Conservation (phyloP, 352 stramenopile species). For the Phytophthora multivora region DNA sequence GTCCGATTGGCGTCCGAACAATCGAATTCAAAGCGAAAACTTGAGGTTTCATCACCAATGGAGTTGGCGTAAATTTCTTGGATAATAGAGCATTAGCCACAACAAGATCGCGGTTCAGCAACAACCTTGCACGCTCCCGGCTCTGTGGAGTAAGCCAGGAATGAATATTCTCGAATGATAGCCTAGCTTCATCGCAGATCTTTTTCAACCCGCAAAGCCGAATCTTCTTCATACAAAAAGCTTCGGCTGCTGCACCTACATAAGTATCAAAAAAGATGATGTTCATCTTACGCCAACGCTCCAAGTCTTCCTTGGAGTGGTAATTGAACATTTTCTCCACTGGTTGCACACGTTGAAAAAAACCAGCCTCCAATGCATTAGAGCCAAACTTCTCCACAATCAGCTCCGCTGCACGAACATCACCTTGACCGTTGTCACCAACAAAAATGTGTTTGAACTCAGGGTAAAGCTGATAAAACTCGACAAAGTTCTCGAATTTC, state of each 20-base stretch:
- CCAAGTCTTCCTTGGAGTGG: constrained; percentile 69
- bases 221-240: constrained; percentile 74
- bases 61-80: constrained; percentile 34
- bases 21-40: constrained; percentile 58
- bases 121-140: constrained; percentile 57
- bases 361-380: constrained; percentile 74
- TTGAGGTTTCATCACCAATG: constrained; percentile 65
- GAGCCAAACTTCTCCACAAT: constrained; percentile 81
- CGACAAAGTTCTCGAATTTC: constrained; percentile 94
- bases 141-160: constrained; percentile 61
- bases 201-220: constrained; percentile 70
- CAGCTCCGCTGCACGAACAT: constrained; percentile 91
- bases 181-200: constrained; percentile 57
- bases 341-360: constrained; percentile 91
- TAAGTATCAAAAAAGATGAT: constrained; percentile 94
- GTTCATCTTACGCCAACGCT: constrained; percentile 84
- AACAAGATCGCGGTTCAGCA: constrained; percentile 72
- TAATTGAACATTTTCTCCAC: constrained; percentile 88
- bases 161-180: constrained; percentile 62
- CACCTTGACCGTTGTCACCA: constrained; percentile 97
- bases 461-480: constrained; percentile 98
- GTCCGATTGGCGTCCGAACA: constrained; percentile 69
- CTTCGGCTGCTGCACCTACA: constrained; percentile 81
- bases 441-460: constrained; percentile 99
- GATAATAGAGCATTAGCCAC: constrained; percentile 69